phyloP scores from a whole-genome alignment of 257 asterid species.

The Fraxinus americana region DNA sequence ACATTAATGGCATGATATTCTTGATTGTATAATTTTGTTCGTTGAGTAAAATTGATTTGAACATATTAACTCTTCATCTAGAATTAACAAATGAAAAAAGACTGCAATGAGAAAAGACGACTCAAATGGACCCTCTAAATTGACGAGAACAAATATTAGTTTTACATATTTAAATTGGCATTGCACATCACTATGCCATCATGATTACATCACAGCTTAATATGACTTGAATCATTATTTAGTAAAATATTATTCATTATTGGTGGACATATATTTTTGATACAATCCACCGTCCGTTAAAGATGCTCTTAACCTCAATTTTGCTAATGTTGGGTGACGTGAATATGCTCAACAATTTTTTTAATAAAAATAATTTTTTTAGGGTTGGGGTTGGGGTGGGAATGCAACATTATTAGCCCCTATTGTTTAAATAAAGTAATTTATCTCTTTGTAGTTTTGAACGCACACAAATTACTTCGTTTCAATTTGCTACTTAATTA shows the following conservation, averaged over 20 bases:
- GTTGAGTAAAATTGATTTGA: too few species aligned
- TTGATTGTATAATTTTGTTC: too few species aligned
- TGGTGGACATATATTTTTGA: too few species aligned
- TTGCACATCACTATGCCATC: not conserved
- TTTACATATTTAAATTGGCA: not conserved
- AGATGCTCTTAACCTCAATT: not conserved
- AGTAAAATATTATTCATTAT: not conserved
- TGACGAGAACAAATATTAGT: not conserved
- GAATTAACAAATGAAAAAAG: too few species aligned
- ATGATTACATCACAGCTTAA: not conserved
- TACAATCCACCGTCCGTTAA: too few species aligned
- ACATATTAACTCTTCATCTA: too few species aligned
- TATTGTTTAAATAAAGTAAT: too few species aligned
- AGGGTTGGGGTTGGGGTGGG: accelerated
- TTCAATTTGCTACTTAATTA: too few species aligned
- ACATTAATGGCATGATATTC: too few species aligned
- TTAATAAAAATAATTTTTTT: not conserved
- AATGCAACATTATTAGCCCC: not conserved
- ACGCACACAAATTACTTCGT: too few species aligned
- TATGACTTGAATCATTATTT: not conserved
- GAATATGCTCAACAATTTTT: not conserved
- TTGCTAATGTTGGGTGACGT: not conserved
- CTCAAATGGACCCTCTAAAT: not conserved
- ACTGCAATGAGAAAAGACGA: not conserved
- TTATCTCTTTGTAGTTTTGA: too few species aligned